Percentiles rank a stretch among this genome's conserved stretches.
These are phyloP conservation scores for Dictyostelium firmibasis DNA, from an alignment of 78 protist genomes.

Conservation along the genomic window DNA sequence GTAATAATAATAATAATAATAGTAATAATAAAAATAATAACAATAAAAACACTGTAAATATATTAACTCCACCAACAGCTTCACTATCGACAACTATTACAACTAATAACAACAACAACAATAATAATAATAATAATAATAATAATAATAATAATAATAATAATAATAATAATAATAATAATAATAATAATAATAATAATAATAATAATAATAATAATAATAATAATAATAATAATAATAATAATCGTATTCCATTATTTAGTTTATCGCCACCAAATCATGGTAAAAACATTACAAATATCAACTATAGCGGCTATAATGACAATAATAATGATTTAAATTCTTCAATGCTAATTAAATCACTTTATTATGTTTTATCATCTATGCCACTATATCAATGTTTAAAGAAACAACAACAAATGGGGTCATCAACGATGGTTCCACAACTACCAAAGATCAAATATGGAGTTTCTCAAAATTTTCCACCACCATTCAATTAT, in stretches of 20 bases:
- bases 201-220: too few species aligned
- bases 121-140: background rate
- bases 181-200: background rate
- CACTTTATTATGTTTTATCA: slow-evolving; percentile 32
- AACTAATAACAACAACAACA: background rate
- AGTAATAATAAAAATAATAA: background rate
- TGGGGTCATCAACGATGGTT: background rate
- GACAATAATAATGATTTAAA: background rate
- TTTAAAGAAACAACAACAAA: slow-evolving; percentile 6
- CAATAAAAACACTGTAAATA: background rate
- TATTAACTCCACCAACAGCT: background rate
- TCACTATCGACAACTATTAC: background rate
- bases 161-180: background rate
- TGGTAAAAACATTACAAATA: background rate
- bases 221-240: too few species aligned
- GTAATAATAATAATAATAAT: too few species aligned
- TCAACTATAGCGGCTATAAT: background rate
- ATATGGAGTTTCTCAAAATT: slow-evolving; percentile 44
- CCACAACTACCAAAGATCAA: slow-evolving; percentile 25
- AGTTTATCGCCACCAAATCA: background rate
- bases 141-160: background rate
- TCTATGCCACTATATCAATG: slow-evolving; percentile 41
- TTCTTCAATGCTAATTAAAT: slow-evolving; percentile 16
- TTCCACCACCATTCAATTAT: slow-evolving; percentile 68
- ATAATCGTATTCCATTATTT: background rate